These are phyloP conservation scores for Coemansia sp. DNA, from an alignment of 192 early-diverging fungal genomes.

Conservation along the genomic window DNA sequence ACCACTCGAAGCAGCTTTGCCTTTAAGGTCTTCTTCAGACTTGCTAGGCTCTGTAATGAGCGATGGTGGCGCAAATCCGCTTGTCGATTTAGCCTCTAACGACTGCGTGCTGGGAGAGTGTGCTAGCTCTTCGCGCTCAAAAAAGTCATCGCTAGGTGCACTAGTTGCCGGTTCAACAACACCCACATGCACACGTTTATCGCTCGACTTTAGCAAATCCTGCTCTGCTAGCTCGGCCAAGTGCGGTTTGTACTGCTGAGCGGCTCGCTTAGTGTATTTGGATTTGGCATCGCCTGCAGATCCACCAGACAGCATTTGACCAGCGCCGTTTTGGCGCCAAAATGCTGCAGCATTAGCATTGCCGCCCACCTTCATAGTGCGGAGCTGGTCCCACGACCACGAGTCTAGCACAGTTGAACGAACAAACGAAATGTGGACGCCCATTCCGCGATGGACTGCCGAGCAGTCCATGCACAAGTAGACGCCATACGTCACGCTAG, in stretches of 20 bases:
- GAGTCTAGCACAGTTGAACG: slow-evolving; percentile 86
- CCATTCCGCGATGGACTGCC: slow-evolving; percentile 91
- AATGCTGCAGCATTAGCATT: slow-evolving; percentile 80
- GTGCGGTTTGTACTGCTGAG: slow-evolving; percentile 78
- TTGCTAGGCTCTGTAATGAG: slow-evolving; percentile 13
- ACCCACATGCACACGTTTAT: slow-evolving; percentile 30
- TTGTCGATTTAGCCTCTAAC: background rate
- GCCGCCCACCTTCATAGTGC: slow-evolving; percentile 85
- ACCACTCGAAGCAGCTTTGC: background rate
- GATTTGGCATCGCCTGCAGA: slow-evolving; percentile 69
- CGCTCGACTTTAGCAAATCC: slow-evolving; percentile 51
- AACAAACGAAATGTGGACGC: slow-evolving; percentile 97
- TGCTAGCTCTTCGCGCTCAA: slow-evolving; percentile 24
- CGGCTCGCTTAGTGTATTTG: slow-evolving; percentile 75
- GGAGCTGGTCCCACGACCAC: slow-evolving; percentile 91
- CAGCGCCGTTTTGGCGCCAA: slow-evolving; percentile 70
- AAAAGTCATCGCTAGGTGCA: slow-evolving; percentile 18
- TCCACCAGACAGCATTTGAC: slow-evolving; percentile 23
- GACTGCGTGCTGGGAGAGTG: slow-evolving; percentile 9
- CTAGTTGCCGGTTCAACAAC: slow-evolving; percentile 4
- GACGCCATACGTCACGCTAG: slow-evolving; percentile 88
- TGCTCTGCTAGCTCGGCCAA: slow-evolving; percentile 67
- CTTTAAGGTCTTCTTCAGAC: background rate
- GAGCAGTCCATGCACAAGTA: slow-evolving; percentile 97
- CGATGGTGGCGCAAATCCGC: slow-evolving; percentile 29